A percentile compares a stretch with the other conserved stretches of the same genome.
These are phyloP conservation scores for Globisporangium spinosum DNA, from an alignment of 352 stramenopile genomes.

Conservation along the genomic window DNA sequence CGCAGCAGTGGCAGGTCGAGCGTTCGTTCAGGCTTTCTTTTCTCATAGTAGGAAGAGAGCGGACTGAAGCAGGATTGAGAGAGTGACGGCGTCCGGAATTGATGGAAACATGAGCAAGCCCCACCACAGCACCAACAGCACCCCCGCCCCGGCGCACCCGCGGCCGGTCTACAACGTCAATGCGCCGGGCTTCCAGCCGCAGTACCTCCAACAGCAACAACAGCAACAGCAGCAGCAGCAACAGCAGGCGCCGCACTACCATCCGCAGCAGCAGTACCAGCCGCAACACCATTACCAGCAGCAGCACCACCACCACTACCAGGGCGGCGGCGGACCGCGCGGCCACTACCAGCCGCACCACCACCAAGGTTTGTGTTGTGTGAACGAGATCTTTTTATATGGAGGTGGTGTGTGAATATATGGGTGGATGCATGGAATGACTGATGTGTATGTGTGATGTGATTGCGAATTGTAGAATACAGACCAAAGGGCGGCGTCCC, in stretches of 20 bases:
- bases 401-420: neutral
- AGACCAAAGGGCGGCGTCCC: constrained; percentile 14
- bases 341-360: constrained; percentile 38
- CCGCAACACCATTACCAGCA: constrained; percentile 25
- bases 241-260: constrained; percentile 35
- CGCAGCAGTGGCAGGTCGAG: constrained; percentile 12
- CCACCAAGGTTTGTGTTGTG: constrained; percentile 32
- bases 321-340: constrained; percentile 27
- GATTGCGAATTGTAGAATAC: constrained; percentile 16
- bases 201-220: constrained; percentile 33
- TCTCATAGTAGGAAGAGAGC: neutral
- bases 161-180: constrained; percentile 27
- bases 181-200: constrained; percentile 34
- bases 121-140: constrained; percentile 27
- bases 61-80: neutral
- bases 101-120: constrained; percentile 48
- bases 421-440: neutral
- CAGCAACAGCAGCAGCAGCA: constrained; percentile 33
- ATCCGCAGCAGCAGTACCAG: constrained; percentile 14
- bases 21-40: constrained; percentile 7
- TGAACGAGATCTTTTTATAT: neutral
- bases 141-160: constrained; percentile 13
- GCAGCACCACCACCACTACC: constrained; percentile 32
- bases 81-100: constrained; percentile 14
- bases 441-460: neutral